Percentiles rank a stretch among this genome's conserved stretches.
Evolutionary conservation across 1,139 yeast genomes (phyloP).

Genomic region (Lodderomyces metapsilosis): DNA sequence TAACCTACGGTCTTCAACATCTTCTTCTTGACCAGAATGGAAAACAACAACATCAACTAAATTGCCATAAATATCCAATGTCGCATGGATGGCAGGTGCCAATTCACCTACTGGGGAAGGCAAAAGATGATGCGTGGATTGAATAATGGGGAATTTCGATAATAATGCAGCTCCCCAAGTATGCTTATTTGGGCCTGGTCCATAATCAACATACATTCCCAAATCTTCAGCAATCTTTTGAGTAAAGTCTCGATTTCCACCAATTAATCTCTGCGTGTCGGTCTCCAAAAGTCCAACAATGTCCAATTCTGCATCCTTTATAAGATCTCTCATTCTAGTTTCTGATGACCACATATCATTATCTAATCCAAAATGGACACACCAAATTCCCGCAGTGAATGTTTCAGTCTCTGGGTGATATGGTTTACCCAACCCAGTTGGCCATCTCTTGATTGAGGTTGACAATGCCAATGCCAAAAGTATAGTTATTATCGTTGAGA

Average conservation of each 20-base stretch:
- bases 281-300: constrained; percentile 88
- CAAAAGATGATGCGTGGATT: constrained; percentile 84
- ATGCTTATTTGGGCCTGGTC: constrained; percentile 97
- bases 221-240: constrained; percentile 89
- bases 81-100: constrained; percentile 97
- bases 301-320: constrained; percentile 83
- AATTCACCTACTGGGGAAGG: constrained; percentile 97
- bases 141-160: constrained; percentile 89
- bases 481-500: constrained; percentile 25
- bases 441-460: constrained; percentile 54
- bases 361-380: constrained; percentile 94
- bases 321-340: constrained; percentile 79
- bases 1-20: constrained; percentile 84
- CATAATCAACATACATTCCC: constrained; percentile 93
- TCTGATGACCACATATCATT: constrained; percentile 99
- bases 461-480: constrained; percentile 32
- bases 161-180: constrained; percentile 96
- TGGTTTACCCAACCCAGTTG: constrained; percentile 57
- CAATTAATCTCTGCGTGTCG: constrained; percentile 89
- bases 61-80: constrained; percentile 86
- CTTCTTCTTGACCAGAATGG: constrained; percentile 98
- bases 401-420: constrained; percentile 73
- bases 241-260: constrained; percentile 93
- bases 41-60: constrained; percentile 89
- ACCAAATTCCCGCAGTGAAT: constrained; percentile 96